Evolutionary conservation across 2,329 filamentous ascomycete species (phyloP).

Genomic region (Pestalotiopsis sp.): DNA sequence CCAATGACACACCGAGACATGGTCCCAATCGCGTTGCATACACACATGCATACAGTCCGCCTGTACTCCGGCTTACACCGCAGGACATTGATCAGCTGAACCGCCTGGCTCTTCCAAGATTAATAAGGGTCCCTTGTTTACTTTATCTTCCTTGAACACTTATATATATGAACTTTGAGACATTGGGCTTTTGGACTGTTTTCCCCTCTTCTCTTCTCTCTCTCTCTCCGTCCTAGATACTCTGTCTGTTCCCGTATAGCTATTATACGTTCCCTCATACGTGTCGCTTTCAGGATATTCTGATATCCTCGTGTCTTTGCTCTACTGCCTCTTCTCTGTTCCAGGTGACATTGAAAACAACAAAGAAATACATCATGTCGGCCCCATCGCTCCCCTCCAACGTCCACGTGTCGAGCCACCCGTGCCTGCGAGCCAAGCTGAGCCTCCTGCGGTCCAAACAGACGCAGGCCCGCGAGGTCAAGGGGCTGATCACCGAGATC

Average conservation of each 20-base stretch:
- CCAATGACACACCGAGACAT: slow-evolving; percentile 1
- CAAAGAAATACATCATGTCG: background rate
- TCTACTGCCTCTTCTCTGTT: background rate
- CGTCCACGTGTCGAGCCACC: slow-evolving; percentile 81
- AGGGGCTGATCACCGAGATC: slow-evolving; percentile 84
- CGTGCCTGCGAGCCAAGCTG: slow-evolving; percentile 85
- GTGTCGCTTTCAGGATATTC: background rate
- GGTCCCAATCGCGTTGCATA: background rate
- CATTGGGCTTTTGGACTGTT: background rate
- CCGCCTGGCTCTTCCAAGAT: background rate
- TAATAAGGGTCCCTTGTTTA: background rate
- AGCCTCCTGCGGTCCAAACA: slow-evolving; percentile 80
- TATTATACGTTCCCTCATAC: background rate
- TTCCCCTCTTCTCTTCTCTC: background rate
- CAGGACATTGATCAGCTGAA: slow-evolving; percentile 2
- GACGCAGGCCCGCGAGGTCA: slow-evolving; percentile 74
- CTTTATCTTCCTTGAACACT: background rate
- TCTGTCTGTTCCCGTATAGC: background rate
- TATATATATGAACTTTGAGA: background rate
- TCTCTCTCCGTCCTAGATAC: background rate
- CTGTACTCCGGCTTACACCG: slow-evolving; percentile 13
- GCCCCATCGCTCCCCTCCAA: slow-evolving; percentile 52
- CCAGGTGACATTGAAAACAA: background rate
- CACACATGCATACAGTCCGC: background rate
- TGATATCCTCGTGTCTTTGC: background rate